Evolutionary conservation across 164 flowering plant genomes (phyloP).

Genomic region (Amborella trichopoda): DNA sequence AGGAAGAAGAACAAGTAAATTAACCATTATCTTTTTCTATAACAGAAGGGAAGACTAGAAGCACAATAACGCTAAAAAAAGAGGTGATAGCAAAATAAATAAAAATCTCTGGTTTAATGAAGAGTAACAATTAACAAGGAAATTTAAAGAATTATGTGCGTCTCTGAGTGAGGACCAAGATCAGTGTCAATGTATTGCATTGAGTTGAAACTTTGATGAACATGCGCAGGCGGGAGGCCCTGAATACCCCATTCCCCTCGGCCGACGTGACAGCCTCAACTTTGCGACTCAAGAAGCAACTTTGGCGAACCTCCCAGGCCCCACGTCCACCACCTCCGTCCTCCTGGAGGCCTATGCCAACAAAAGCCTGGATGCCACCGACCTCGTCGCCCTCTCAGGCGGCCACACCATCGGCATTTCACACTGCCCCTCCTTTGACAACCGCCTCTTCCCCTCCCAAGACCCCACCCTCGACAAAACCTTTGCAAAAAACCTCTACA

Average conservation of each 20-base stretch:
- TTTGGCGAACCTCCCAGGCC: constrained; percentile 33
- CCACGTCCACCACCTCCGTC: constrained; percentile 14
- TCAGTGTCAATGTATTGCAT: too few relatives aligned
- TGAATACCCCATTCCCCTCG: constrained; percentile 37
- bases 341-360: constrained; percentile 23
- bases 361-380: constrained; percentile 32
- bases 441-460: constrained; percentile 44
- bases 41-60: neutral
- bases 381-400: constrained; percentile 59
- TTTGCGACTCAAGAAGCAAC: constrained; percentile 34
- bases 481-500: constrained; percentile 29
- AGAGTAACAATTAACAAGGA: neutral
- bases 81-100: neutral
- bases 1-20: too few relatives aligned
- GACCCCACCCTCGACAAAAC: constrained; percentile 44
- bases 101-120: neutral
- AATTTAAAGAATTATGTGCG: neutral
- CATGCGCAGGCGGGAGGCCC: constrained; percentile 71
- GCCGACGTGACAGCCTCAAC: constrained; percentile 40
- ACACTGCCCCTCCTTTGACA: constrained; percentile 47
- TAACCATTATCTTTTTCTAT: neutral
- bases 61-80: neutral
- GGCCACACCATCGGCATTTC: constrained; percentile 61
- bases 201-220: too few relatives aligned
- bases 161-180: too few relatives aligned